Percentiles rank a stretch among this genome's conserved stretches.
phyloP scores from a whole-genome alignment of 768 basidiomycete genomes.

The Hortiboletus flavorubellus region DNA sequence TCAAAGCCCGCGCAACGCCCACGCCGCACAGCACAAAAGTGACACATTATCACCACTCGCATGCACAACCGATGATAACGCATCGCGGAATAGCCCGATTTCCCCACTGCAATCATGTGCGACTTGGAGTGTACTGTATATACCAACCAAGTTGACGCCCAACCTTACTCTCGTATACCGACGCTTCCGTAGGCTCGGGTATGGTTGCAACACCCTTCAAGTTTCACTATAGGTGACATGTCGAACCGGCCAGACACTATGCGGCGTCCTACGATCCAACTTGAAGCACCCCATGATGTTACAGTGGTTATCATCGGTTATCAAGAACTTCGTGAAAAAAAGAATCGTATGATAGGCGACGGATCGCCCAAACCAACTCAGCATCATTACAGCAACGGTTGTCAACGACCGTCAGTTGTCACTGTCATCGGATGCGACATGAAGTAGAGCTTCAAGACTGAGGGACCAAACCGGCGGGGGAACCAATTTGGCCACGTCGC shows the following conservation, averaged over 20 bases:
- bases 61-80: too few species aligned
- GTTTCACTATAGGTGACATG: neutral
- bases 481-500: neutral
- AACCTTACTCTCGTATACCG: neutral
- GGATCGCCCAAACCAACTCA: neutral
- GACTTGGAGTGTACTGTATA: too few species aligned
- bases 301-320: too few species aligned
- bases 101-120: too few species aligned
- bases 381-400: neutral
- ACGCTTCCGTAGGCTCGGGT: neutral
- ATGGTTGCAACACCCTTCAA: too few species aligned
- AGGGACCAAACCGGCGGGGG: neutral
- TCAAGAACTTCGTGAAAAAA: neutral
- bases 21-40: too few species aligned
- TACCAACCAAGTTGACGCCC: neutral
- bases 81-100: too few species aligned
- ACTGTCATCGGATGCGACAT: neutral
- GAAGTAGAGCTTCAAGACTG: neutral
- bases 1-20: too few species aligned
- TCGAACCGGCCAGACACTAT: neutral
- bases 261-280: neutral
- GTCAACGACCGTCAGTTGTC: neutral
- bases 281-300: neutral
- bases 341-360: neutral
- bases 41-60: too few species aligned